Evolutionary conservation across 139 green algal genomes (phyloP), one percentile per base, ranked within the genome.

Genomic region (Eudorina sp.): DNA sequence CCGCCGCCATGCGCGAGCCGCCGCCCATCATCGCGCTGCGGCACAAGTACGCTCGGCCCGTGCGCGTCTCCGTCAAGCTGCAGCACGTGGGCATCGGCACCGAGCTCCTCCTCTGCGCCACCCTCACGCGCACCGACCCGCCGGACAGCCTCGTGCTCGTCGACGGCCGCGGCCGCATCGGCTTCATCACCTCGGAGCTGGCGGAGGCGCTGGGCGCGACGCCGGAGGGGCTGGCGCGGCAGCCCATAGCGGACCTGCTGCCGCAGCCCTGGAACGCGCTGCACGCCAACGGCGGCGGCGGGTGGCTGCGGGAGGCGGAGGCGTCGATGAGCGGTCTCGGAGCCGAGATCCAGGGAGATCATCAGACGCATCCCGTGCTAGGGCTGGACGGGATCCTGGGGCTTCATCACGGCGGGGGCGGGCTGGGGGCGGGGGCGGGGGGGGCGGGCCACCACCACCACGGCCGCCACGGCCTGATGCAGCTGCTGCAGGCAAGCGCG

Each of bases 211-310:
- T 86, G 62, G 80, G 80, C n/a, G 60, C 80, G 31, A 53, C 80
- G n/a, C 80, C 80, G 2, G 80, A 76, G 60, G 60, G 60, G 13
- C 80, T 86, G 1, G 45, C 45, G 29, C 41, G 53, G 41, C 60
- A 76, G 60, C n/a, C 43, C n/a, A 43, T 86, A 1, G 31, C 62
- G 3, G 80, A 86, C 62, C 41, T 86, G 36, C 31, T 86, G 62
- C 80, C 80, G 43, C 80, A 77, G 60, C 80, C 80, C 21, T 86
- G 80, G 80, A 78, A 76, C 45, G 18, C 21, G 1, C 80, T 86
- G 60, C 80, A 86, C 62, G 45, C 62, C 29, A 25, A 18, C 29
- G 53, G 77, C 53, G 77, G 77, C 77, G 77, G 77, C 77, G 53
- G 53, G 23, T 84, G 77, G 77, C 53, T 84, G 53, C 51, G 77